Conservation (phyloP, 805 yeast genomes). For the Candida chauliodis region DNA sequence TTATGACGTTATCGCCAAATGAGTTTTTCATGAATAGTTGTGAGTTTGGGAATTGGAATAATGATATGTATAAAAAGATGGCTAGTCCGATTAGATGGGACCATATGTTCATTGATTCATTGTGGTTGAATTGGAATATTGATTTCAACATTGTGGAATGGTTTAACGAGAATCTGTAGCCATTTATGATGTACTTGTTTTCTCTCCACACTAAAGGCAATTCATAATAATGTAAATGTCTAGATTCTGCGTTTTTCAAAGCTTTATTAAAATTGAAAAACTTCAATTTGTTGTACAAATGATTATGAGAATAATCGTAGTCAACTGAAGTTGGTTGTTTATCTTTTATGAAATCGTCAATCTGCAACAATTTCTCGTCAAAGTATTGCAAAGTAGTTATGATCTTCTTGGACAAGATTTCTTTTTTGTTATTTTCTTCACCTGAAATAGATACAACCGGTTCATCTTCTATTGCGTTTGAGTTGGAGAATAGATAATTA, state of each 20-base stretch:
- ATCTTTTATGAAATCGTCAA: slow-evolving; percentile 34
- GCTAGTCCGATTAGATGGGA: slow-evolving; percentile 75
- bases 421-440: slow-evolving; percentile 15
- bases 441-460: not conserved
- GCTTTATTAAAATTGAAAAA: slow-evolving; percentile 40
- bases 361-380: slow-evolving; percentile 36
- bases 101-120: slow-evolving; percentile 93
- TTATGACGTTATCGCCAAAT: slow-evolving; percentile 46
- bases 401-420: slow-evolving; percentile 33
- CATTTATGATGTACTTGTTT: slow-evolving; percentile 77
- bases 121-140: slow-evolving; percentile 61
- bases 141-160: slow-evolving; percentile 60
- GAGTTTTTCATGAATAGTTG: slow-evolving; percentile 41
- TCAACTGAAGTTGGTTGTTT: slow-evolving; percentile 27
- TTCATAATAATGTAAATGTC: slow-evolving; percentile 71
- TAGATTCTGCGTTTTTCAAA: slow-evolving; percentile 24
- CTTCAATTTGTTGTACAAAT: slow-evolving; percentile 30
- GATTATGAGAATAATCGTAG: slow-evolving; percentile 18
- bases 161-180: slow-evolving; percentile 76
- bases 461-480: slow-evolving; percentile 12
- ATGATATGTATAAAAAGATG: slow-evolving; percentile 51
- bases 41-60: slow-evolving; percentile 63
- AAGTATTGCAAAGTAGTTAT: slow-evolving; percentile 40
- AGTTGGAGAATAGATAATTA: slow-evolving; percentile 30
- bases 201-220: slow-evolving; percentile 93